Evolutionary conservation across 2,329 filamentous ascomycete species (phyloP), one percentile per base, ranked within the genome.

Genomic region (Penicillium sp.): DNA sequence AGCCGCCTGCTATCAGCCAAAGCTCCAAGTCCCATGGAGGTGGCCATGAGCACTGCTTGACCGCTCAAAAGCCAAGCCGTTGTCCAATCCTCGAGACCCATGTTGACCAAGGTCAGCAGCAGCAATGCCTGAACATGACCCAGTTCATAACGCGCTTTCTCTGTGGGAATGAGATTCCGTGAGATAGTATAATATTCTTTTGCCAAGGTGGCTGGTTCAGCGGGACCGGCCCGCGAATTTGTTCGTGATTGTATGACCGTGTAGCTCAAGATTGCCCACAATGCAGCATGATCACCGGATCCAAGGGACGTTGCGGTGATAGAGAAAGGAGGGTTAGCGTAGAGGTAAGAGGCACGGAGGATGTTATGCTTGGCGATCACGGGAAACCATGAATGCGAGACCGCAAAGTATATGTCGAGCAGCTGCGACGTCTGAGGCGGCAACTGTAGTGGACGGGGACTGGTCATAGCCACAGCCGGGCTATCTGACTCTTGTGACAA

Each of bases 331-430:
- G 71, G 59, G 8, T 72, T 68, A 38, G 76, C 75, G 58, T 80
- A 81, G 6, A 75, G 72, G 59, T 82, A 82, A n/a, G 77, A 79
- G 3, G 76, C 70, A 49, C 77, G 78, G 13, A 82, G 66, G 8
- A 81, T 72, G 48, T 77, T 76, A 54, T 81, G 77, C 59, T 80
- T 81, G 41, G 80, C 77, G 22, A 77, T 71, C n/a, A 83, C 75
- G 0, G 80, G 80, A 27, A 83, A 74, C 80, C 80, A 83, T 22
- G 75, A 75, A 55, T 83, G 79, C 0, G 78, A 81, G 47, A 77
- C 76, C 0, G 78, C 74, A 54, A 82, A 82, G 56, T 82, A 83
- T 10, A 77, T 69, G 57, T 82, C 79, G 30, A 83, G 65, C 6
- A 82, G 65, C 13, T 72, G 70, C 62, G 79, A 79, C 8, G 77